Conservation (phyloP, 257 asterid species). For the Verbena officinalis region DNA sequence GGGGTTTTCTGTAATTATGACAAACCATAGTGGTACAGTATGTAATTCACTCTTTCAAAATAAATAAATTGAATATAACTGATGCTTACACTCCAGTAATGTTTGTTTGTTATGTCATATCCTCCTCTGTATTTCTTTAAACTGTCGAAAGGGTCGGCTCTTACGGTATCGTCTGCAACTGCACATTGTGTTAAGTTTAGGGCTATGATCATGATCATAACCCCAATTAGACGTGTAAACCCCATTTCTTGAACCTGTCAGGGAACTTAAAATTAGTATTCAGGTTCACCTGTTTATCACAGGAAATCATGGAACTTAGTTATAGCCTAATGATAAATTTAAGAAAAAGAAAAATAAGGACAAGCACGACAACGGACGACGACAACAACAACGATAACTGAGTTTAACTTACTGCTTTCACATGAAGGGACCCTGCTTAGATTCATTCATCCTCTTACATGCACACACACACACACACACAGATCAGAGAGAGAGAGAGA, state of each 20-base stretch:
- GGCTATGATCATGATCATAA: slow-evolving; percentile 29
- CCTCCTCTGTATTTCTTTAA: slow-evolving; percentile 86
- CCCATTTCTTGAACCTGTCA: slow-evolving; percentile 38
- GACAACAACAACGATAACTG: too few species aligned
- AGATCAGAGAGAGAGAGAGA: neutral
- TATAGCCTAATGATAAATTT: too few species aligned
- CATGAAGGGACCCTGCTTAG: neutral
- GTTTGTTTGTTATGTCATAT: slow-evolving; percentile 66
- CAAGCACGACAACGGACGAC: too few species aligned
- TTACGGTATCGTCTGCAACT: slow-evolving; percentile 46
- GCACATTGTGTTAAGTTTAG: slow-evolving; percentile 33
- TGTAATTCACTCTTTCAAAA: too few species aligned
- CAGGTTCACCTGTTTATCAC: too few species aligned
- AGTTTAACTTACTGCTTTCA: slow-evolving; percentile 29
- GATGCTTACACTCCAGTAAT: slow-evolving; percentile 84
- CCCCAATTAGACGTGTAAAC: slow-evolving; percentile 9
- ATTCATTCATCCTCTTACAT: neutral
- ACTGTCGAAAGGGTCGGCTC: slow-evolving; percentile 67
- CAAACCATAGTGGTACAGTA: too few species aligned
- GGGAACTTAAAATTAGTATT: neutral
- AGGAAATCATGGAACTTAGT: too few species aligned
- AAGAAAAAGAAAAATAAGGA: too few species aligned
- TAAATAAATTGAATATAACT: neutral
- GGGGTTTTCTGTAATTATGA: too few species aligned
- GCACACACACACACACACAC: neutral